Conservation (phyloP, 257 asterid genomes). For the Solanum sejunctum region DNA sequence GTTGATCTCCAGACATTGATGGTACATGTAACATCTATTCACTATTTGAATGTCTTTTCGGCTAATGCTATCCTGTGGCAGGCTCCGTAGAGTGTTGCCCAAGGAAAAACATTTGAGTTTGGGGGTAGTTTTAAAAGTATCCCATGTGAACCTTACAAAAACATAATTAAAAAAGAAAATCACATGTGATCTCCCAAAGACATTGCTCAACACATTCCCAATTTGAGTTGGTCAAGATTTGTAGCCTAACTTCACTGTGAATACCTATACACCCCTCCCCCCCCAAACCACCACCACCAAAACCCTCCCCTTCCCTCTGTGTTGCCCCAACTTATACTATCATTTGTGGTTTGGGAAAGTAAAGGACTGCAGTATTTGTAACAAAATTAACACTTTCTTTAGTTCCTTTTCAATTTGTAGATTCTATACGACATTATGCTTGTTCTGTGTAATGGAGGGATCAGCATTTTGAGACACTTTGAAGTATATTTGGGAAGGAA, state of each 20-base stretch:
- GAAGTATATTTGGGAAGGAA: not conserved
- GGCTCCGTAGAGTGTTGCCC: not conserved
- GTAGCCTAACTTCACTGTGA: not conserved
- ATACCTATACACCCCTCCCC: no score
- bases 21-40: not conserved
- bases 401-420: not conserved
- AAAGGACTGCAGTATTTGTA: not conserved
- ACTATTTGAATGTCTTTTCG: not conserved
- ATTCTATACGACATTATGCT: no score
- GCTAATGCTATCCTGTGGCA: not conserved
- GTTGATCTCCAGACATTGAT: not conserved
- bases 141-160: not conserved
- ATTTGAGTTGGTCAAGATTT: not conserved
- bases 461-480: not conserved
- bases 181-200: not conserved
- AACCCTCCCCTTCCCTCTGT: not conserved
- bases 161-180: not conserved
- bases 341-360: not conserved
- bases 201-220: not conserved
- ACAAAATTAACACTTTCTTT: not conserved
- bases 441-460: not conserved
- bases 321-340: not conserved
- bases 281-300: no score
- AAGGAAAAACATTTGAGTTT: not conserved
- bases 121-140: not conserved